Evolutionary conservation across 139 green algal genomes (phyloP).

Genomic region (Chlamydomonas urium): DNA sequence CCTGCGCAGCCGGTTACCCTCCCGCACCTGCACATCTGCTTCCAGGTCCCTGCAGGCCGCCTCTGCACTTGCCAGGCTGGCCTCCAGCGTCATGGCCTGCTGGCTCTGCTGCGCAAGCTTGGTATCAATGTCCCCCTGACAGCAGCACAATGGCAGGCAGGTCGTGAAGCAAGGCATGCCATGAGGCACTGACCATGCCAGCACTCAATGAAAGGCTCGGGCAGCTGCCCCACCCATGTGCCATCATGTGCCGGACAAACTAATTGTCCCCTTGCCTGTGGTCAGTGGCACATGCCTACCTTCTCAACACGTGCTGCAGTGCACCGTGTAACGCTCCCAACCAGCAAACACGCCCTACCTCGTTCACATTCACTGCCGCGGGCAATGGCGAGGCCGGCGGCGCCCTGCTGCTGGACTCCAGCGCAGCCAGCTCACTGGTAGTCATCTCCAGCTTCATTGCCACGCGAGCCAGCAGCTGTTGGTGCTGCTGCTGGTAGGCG

Average conservation of each 20-base stretch:
- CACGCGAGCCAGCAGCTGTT: not conserved
- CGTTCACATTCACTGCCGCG: not conserved
- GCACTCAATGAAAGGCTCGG: too few relatives aligned
- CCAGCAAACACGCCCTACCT: too few relatives aligned
- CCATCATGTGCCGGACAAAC: too few relatives aligned
- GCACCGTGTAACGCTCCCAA: too few relatives aligned
- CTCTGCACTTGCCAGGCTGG: not conserved
- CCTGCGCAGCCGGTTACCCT: too few relatives aligned
- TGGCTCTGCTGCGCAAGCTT: not conserved
- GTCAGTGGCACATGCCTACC: too few relatives aligned
- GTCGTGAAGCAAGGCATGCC: too few relatives aligned
- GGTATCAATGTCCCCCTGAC: not conserved
- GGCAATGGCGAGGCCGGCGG: not conserved
- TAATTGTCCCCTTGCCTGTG: too few relatives aligned
- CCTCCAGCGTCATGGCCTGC: slow-evolving; percentile 8
- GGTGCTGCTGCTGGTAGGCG: not conserved
- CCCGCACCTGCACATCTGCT: not conserved
- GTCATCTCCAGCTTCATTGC: not conserved
- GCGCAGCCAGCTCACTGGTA: not conserved
- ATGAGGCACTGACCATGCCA: too few relatives aligned
- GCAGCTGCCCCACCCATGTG: too few relatives aligned
- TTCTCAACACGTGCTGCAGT: too few relatives aligned
- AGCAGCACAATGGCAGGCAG: too few relatives aligned
- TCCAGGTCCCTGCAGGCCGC: slow-evolving; percentile 9
- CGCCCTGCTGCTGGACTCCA: not conserved